Base-by-base conservation (phyloP, 768 basidiomycete species). In the Candolleomyces aberdarensis region DNA sequence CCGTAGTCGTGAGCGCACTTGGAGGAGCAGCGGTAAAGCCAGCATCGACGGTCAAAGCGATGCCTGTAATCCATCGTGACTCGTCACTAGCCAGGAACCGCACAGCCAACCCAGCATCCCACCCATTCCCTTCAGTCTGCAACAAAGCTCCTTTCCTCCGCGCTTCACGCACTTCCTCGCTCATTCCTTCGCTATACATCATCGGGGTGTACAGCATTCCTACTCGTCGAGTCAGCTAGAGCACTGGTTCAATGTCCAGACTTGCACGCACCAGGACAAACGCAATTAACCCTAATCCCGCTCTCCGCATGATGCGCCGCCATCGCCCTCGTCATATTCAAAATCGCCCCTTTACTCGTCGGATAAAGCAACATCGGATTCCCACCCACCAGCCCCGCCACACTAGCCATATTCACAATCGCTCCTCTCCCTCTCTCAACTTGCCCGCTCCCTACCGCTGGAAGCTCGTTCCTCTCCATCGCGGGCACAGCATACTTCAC, bases 241-340 rank as follows among this genome's bases (percentile, higher is more conserved):
- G 26, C 32, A 39, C 48, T 52, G 31, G 20, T 9, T 26, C 19
- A 50, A 29, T 9, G 10, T 5, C 3, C 3, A 36, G 19, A 44
- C 29, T 20, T 20, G 39, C 1, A 60, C 74, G 22, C 39, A 76
- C 78, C 78, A 52, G 76, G 75, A 67, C 75, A 76, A 11, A 78
- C 76, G 62, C 73, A 76, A 44, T 78, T 78, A 10, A 78, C 76
- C 46, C 75, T 69, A 53, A 80, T 78, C 1, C 75, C 76, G 20
- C 70, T 69, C 3, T 73, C 68, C 0, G 74, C 78, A 63, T 78
- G 78, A 57, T 80, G 78, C 1, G 71, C 72, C 0, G 77, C 78
- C 78, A 80, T 80, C 1, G 78, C 77, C 48, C 76, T 67, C 1
- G 78, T 80, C 74, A 80, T 76, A 44, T 80, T 78, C 40, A 80